Conservation (phyloP, 2,329 filamentous ascomycete genomes). For the Cryphonectria carpinicola region DNA sequence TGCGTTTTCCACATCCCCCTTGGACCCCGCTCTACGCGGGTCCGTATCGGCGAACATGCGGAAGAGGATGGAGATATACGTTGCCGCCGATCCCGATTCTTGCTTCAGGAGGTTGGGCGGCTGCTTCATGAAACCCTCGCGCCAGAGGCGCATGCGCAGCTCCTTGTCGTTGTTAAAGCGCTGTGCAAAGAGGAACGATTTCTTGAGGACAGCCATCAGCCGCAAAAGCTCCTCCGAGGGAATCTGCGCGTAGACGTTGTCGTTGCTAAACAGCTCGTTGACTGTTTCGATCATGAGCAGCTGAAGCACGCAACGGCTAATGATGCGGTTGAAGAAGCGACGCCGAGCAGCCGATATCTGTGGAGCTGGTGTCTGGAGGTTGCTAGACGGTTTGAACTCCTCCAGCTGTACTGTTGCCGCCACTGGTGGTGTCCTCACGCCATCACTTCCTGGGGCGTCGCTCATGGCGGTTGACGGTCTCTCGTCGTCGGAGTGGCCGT, state of each 20-base stretch:
- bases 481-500: conserved; percentile 41
- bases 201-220: conserved; percentile 92
- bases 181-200: conserved; percentile 94
- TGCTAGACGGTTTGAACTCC: conserved; percentile 80
- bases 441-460: conserved; percentile 41
- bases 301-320: conserved; percentile 96
- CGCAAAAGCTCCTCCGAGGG: conserved; percentile 87
- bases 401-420: conserved; percentile 59
- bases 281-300: conserved; percentile 99
- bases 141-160: conserved; percentile 89
- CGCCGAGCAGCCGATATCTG: conserved; percentile 91
- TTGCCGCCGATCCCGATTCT: conserved; percentile 88
- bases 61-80: conserved; percentile 94
- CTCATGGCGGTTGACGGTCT: conserved; percentile 33
- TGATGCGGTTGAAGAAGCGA: conserved; percentile 98
- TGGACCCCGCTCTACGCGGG: conserved; percentile 77
- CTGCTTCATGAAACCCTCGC: conserved; percentile 99
- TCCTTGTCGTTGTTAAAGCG: conserved; percentile 98
- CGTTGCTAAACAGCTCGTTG: conserved; percentile 97
- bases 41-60: conserved; percentile 94
- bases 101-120: conserved; percentile 97
- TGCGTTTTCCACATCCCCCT: conserved; percentile 84
- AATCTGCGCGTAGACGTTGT: conserved; percentile 90
- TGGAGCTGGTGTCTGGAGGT: conserved; percentile 82
- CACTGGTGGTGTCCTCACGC: conserved; percentile 36